A percentile compares a stretch with the other conserved stretches of the same genome.
phyloP scores from a whole-genome alignment of 352 stramenopile genomes.

The Globisporangium spinosum region DNA sequence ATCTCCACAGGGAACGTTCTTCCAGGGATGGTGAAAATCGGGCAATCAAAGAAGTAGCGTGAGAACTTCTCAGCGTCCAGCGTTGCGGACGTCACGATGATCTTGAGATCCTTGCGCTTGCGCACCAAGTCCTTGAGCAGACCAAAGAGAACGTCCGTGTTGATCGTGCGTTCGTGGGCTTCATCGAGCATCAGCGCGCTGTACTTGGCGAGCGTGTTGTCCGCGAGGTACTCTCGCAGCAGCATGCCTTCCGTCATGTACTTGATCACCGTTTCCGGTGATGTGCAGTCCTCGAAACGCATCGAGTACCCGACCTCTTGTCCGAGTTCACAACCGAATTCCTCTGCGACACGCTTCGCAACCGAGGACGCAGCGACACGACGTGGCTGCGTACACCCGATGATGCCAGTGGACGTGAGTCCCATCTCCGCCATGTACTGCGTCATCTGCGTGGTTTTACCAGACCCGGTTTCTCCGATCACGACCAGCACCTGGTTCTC shows the following conservation, averaged over 20 bases:
- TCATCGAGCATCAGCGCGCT: slow-evolving; percentile 97
- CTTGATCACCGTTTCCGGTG: slow-evolving; percentile 96
- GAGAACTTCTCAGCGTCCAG: slow-evolving; percentile 98
- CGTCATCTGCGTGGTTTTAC: slow-evolving; percentile 99
- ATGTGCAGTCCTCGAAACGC: slow-evolving; percentile 84
- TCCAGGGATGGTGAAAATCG: slow-evolving; percentile 98
- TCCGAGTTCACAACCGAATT: slow-evolving; percentile 93
- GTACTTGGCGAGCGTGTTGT: slow-evolving; percentile 95
- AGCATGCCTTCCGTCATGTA: slow-evolving; percentile 99
- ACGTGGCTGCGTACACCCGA: slow-evolving; percentile 97
- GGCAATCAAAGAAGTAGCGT: slow-evolving; percentile 96
- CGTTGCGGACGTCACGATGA: slow-evolving; percentile 93
- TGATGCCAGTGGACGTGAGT: slow-evolving; percentile 94
- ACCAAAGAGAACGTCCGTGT: slow-evolving; percentile 99
- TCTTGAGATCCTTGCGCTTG: slow-evolving; percentile 85
- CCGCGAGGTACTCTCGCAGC: slow-evolving; percentile 97
- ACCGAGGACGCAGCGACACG: slow-evolving; percentile 97
- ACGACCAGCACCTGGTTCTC: slow-evolving; percentile 97
- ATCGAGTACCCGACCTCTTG: slow-evolving; percentile 94
- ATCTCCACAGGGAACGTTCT: slow-evolving; percentile 98
- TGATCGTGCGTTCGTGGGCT: slow-evolving; percentile 97
- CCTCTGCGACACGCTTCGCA: slow-evolving; percentile 95
- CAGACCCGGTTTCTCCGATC: slow-evolving; percentile 98
- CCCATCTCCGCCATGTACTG: slow-evolving; percentile 99
- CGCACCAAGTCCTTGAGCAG: slow-evolving; percentile 86